A percentile compares a stretch with the other conserved stretches of the same genome.
Evolutionary conservation across 1,284 basidiomycete genomes (phyloP).

Genomic region (Malassezia slooffiae): DNA sequence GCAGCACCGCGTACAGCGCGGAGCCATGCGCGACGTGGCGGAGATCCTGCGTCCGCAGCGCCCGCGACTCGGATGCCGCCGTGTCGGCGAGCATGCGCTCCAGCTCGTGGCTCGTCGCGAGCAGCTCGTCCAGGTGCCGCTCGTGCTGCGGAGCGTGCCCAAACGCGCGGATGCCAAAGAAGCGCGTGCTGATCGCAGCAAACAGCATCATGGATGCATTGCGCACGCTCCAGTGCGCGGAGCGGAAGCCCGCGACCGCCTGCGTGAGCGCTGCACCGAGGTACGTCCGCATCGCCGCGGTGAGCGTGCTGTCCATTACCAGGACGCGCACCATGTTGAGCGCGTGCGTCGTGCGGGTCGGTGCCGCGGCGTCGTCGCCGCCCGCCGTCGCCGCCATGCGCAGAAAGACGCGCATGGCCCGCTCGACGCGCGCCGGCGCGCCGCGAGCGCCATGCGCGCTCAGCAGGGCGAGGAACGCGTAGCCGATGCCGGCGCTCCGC

Average conservation of each 20-base stretch:
- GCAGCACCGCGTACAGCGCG: constrained; percentile 30
- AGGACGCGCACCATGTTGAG: constrained; percentile 45
- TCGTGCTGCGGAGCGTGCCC: not conserved
- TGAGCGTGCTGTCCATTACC: constrained; percentile 32
- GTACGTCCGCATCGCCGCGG: constrained; percentile 20
- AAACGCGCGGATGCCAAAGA: constrained; percentile 21
- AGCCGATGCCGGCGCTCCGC: constrained; percentile 46
- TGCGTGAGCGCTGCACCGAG: constrained; percentile 39
- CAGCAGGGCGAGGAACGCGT: constrained; percentile 45
- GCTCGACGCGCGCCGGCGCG: not conserved
- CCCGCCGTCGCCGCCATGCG: not conserved
- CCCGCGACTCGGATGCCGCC: not conserved
- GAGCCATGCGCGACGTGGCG: constrained; percentile 16
- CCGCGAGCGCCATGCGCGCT: constrained; percentile 16
- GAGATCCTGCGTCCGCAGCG: not conserved
- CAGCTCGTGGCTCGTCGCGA: constrained; percentile 15
- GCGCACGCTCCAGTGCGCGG: constrained; percentile 44
- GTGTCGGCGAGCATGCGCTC: constrained; percentile 1
- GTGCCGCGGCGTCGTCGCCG: no score
- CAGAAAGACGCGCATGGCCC: not conserved
- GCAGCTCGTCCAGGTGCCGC: constrained; percentile 4
- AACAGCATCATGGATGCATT: constrained; percentile 48
- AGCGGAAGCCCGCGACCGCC: constrained; percentile 42
- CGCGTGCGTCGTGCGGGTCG: constrained; percentile 34
- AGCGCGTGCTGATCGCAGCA: constrained; percentile 37